Evolutionary conservation across 352 stramenopile species (phyloP).

Genomic region (Phytophthora cryptogea): DNA sequence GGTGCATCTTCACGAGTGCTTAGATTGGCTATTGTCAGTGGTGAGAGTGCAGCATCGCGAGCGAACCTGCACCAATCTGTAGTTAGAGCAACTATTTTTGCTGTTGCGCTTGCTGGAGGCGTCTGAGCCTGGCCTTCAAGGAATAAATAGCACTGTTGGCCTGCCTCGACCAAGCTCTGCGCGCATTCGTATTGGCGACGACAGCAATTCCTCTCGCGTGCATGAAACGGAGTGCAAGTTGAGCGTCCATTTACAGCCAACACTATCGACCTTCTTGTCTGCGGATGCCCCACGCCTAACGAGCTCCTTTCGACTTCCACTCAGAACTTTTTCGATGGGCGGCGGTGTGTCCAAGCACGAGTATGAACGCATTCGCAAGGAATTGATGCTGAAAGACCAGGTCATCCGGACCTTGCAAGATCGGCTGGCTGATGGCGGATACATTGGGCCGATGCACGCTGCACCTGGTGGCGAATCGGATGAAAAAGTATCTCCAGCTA

Average conservation of each 20-base stretch:
- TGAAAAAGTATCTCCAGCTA: background rate
- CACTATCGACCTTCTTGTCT: background rate
- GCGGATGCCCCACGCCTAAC: conserved; percentile 30
- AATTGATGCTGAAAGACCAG: conserved; percentile 71
- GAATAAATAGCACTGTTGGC: conserved; percentile 14
- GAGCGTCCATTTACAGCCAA: background rate
- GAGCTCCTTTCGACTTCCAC: conserved; percentile 1
- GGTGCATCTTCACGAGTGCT: background rate
- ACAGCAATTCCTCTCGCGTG: conserved; percentile 10
- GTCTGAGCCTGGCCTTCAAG: conserved; percentile 1
- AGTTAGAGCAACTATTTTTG: conserved; percentile 34
- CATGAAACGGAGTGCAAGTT: background rate
- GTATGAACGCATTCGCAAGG: conserved; percentile 74
- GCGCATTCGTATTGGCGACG: conserved; percentile 1
- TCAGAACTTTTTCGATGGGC: conserved; percentile 44
- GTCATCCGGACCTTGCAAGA: conserved; percentile 71
- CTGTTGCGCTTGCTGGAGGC: background rate
- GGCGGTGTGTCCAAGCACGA: conserved; percentile 74
- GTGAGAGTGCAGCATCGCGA: background rate
- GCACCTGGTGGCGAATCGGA: background rate
- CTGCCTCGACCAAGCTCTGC: conserved; percentile 1
- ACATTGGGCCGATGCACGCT: conserved; percentile 21
- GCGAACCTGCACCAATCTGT: conserved; percentile 1
- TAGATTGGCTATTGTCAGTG: conserved; percentile 5
- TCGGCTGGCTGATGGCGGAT: conserved; percentile 41